Evolutionary conservation across 2,329 filamentous ascomycete species (phyloP).

Genomic region (Sporothrix luriei): DNA sequence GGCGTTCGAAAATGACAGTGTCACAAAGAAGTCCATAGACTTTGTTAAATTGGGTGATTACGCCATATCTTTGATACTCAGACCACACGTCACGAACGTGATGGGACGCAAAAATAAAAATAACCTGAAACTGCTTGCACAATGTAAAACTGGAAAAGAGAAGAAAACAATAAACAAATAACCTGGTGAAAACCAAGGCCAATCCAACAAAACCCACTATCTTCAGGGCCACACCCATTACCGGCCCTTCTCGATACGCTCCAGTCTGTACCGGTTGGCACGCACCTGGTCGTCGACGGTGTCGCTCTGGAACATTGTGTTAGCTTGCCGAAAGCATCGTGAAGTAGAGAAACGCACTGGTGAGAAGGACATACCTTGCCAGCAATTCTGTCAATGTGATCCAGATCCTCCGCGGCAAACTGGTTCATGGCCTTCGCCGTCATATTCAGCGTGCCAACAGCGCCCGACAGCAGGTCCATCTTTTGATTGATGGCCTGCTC

Average conservation of each 20-base stretch:
- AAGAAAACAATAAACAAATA: not conserved
- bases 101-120: not conserved
- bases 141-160: constrained; percentile 2
- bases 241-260: constrained; percentile 34
- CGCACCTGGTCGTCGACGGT: constrained; percentile 78
- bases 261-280: constrained; percentile 59
- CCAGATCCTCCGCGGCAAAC: constrained; percentile 71
- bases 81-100: not conserved
- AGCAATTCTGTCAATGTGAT: constrained; percentile 72
- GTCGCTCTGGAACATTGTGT: constrained; percentile 63
- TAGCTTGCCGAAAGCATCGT: constrained; percentile 17
- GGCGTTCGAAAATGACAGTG: not conserved
- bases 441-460: constrained; percentile 70
- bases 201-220: not conserved
- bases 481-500: constrained; percentile 58
- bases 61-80: not conserved
- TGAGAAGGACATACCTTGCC: constrained; percentile 63
- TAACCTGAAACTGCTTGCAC: constrained; percentile 23
- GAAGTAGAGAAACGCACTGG: not conserved
- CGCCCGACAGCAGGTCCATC: constrained; percentile 67
- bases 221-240: not conserved
- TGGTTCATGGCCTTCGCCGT: constrained; percentile 33
- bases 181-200: not conserved
- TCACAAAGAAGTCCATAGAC: not conserved
- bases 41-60: not conserved